Evolutionary conservation across 1,284 basidiomycete species (phyloP).

Genomic region (Ganoderma resinaceum): DNA sequence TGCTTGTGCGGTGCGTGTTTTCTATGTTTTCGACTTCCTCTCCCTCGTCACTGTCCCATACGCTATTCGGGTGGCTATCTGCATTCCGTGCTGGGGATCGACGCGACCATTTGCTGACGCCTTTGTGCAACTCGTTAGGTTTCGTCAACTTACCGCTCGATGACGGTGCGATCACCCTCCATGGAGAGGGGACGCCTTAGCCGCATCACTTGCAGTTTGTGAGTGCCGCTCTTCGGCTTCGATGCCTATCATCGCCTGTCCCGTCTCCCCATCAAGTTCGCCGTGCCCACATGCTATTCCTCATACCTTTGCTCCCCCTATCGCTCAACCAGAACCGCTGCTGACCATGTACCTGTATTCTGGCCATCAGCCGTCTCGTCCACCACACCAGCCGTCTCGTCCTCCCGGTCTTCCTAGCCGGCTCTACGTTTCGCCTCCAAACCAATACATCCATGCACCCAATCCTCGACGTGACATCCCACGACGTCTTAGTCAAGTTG

Average conservation of each 20-base stretch:
- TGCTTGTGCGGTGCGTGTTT: conserved; percentile 1
- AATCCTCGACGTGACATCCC: no score
- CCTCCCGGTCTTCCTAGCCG: no score
- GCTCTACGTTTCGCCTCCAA: no score
- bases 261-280: background rate
- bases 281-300: background rate
- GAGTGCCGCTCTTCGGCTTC: background rate
- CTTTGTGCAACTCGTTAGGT: background rate
- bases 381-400: background rate
- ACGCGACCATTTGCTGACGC: background rate
- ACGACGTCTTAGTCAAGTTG: no score
- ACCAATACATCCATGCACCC: no score
- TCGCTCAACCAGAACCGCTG: background rate
- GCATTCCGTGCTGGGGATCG: background rate
- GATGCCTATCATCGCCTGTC: background rate
- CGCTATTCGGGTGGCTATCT: background rate
- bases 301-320: background rate
- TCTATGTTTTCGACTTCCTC: background rate
- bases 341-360: background rate
- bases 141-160: background rate
- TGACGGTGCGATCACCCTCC: background rate
- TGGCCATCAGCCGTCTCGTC: background rate
- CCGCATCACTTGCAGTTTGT: background rate
- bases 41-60: no score
- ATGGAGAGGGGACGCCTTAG: background rate